These are phyloP conservation scores for Verbascum thapsus DNA, from an alignment of 257 asterid genomes.

Conservation along the genomic window DNA sequence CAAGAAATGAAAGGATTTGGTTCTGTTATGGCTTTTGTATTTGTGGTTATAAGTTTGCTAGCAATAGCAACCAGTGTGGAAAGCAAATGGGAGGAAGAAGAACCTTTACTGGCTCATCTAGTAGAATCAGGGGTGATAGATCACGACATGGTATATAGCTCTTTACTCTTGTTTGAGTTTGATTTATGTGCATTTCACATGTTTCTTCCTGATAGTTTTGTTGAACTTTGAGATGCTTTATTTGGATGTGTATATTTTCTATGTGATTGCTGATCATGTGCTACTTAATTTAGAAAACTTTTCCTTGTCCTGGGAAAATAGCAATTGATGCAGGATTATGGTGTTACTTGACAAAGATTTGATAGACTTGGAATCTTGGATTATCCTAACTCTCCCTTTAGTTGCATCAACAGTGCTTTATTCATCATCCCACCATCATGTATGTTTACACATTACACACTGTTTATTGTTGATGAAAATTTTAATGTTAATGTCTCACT, in stretches of 20 bases:
- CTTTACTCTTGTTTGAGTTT: conserved; percentile 23
- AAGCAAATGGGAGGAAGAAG: conserved; percentile 45
- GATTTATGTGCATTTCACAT: not conserved
- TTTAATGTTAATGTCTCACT: not conserved
- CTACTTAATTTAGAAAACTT: conserved; percentile 1
- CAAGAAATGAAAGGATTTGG: conserved; percentile 44
- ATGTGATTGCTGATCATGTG: conserved; percentile 4
- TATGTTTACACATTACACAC: conserved; percentile 4
- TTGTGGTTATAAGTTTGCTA: conserved; percentile 44
- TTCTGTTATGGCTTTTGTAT: conserved; percentile 40
- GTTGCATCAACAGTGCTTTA: no score
- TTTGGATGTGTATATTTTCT: not conserved
- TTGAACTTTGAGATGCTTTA: conserved; percentile 18
- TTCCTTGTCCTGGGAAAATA: not conserved
- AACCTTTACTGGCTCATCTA: conserved; percentile 45
- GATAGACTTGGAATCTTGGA: not conserved
- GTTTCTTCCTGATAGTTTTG: not conserved
- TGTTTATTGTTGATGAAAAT: conserved; percentile 2
- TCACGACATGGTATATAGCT: conserved; percentile 53
- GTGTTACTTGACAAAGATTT: not conserved
- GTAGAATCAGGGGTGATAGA: conserved; percentile 48
- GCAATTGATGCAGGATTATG: not conserved
- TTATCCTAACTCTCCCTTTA: not conserved
- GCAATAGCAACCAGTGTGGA: conserved; percentile 43
- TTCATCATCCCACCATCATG: conserved; percentile 16